A percentile compares a stretch with the other conserved stretches of the same genome.
phyloP scores from a whole-genome alignment of 805 yeast species.

The Priceomyces castillae region DNA sequence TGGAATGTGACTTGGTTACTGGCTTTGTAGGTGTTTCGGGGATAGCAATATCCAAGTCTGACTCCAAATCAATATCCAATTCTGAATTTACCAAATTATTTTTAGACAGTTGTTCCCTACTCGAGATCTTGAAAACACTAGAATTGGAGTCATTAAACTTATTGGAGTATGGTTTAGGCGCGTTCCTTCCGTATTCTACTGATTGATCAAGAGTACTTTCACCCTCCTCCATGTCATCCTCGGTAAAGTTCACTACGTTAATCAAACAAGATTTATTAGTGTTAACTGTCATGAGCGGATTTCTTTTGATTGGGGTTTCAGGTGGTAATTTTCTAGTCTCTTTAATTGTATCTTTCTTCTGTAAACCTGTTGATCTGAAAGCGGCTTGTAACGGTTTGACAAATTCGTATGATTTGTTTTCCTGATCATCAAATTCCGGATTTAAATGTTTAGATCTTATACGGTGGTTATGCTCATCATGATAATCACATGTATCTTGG shows the following conservation, averaged over 20 bases:
- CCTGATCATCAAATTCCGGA: conserved; percentile 31
- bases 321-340: conserved; percentile 34
- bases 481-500: conserved; percentile 18
- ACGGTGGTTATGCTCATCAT: conserved; percentile 2
- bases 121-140: conserved; percentile 30
- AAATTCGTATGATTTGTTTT: conserved; percentile 50
- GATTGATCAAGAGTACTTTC: conserved; percentile 28
- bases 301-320: conserved; percentile 43
- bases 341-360: conserved; percentile 45
- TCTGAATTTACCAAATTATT: conserved; percentile 9
- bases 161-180: conserved; percentile 12
- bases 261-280: conserved; percentile 11
- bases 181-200: conserved; percentile 41
- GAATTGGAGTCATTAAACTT: conserved; percentile 31
- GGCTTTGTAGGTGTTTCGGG: conserved; percentile 42
- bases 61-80: conserved; percentile 13
- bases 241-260: conserved; percentile 17
- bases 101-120: conserved; percentile 11
- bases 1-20: conserved; percentile 26
- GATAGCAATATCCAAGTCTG: conserved; percentile 18
- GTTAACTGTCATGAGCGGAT: conserved; percentile 36
- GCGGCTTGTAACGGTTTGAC: conserved; percentile 87
- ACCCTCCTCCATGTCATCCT: conserved; percentile 14
- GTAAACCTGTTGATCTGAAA: conserved; percentile 69
- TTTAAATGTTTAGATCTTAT: conserved; percentile 1